Evolutionary conservation across 1,284 basidiomycete species (phyloP), one percentile per base, ranked within the genome.

Genomic region (Mycena citricolor): DNA sequence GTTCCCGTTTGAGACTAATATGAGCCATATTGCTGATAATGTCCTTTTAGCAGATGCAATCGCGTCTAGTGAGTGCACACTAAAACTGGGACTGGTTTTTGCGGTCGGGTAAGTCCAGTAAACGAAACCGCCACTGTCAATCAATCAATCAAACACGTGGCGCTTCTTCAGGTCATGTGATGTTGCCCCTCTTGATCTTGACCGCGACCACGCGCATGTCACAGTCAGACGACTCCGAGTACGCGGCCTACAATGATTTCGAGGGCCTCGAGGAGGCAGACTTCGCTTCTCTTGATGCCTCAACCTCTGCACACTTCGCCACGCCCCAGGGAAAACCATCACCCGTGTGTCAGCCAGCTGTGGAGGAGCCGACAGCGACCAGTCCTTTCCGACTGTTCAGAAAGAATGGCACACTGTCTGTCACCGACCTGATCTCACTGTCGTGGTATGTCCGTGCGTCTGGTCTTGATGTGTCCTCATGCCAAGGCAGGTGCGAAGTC

Each of bases 401-500:
- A 17, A 57, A 59, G 29, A 61, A 62, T 19, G 63, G 64, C 1
- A 48, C 63, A n/a, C 53, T 81, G 12, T 71, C 70, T 2, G 79
- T 81, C 17, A 73, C 76, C 0, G 78, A 81, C 54, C 57, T 81
- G 16, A 66, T 71, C 26, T 62, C 66, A 20, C 70, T 71, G 17
- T 54, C 69, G 5, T 86, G 83, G 84, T 83, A 61, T 44, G 71
- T 44, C 26, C 13, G 21, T 29, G 6, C 30, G 16, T 22, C 31
- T 30, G 30, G 29, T 25, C 14, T 42, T 44, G 28, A 25, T 13
- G 16, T 24, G 28, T 28, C 17, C 28, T 14, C 48, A 36, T 17
- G 21, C 33, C 26, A 33, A 21, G 20, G 31, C 49, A 87, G 84
- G 84, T 87, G 85, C 57, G 85, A 87, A 57, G 70, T 91, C 42